Base-by-base conservation (phyloP, 345 rosid genomes). In the Pelargonium nanum region DNA sequence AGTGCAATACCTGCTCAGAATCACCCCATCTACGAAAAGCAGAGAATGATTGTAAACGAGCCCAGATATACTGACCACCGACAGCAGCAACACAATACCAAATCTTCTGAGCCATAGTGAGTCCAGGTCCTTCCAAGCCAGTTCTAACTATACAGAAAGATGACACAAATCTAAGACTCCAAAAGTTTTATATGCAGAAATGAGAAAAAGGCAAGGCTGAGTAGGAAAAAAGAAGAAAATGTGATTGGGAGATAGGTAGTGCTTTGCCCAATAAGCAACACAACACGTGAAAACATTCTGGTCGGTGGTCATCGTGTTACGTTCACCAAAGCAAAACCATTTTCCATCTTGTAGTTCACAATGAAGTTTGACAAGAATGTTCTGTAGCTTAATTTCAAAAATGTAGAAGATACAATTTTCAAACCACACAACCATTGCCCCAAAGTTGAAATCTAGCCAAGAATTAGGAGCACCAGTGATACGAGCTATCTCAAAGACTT, bases 11-110 rank as follows among this genome's bases (percentile, higher is more conserved):
- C 97, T 84, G 95, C 68, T 87, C 92, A 71, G 99, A 84, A 72
- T 90, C 85, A 64, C 96, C 99, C 99, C 97, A 93, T 78, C 96
- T 78, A 53, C 95, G 91, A 68, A 93, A 93, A 64, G 97, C 97
- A 58, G 99, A 93, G 69, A 93, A 93, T 0, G 95, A 86, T 65
- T 90, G 95, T 64, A 87, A 65, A 51, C 97, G 87, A 60, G 96
- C 83, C 89, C 90, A 89, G 57, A 90, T 72, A 68, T 90, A 93
- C 58, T 90, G 99, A 63, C 99, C 92, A 72, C 99, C 97, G 62
- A 90, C 99, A 52, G 85, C 73, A 53, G 97, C 87, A 72, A 84
- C 67, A 65, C 99, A 93, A 73, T 87, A 93, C 89, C 86, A 90
- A 61, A 90, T 44, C 81, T 93, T 93, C 66, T 90, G 99, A 56